Percentiles rank a stretch among this genome's conserved stretches.
These are phyloP conservation scores for Eragrostis curvula DNA, from an alignment of 176 grass and related monocot genomes.

Conservation along the genomic window DNA sequence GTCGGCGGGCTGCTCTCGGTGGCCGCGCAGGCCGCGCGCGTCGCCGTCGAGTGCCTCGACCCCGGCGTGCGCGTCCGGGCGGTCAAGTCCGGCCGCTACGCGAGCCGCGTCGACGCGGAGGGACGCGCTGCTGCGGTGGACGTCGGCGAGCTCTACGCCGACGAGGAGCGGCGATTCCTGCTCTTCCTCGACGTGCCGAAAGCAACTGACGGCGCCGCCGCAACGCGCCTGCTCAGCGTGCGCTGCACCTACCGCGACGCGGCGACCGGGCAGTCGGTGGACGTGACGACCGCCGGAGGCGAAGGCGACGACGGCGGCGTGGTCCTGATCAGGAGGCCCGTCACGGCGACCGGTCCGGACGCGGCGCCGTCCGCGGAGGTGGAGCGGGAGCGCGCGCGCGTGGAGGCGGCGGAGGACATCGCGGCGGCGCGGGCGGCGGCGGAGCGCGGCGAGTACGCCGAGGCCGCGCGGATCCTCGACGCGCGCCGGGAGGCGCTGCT, in stretches of 20 bases:
- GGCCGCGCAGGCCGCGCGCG: constrained; percentile 54
- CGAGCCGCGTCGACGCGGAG: constrained; percentile 46
- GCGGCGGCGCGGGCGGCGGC: constrained; percentile 48
- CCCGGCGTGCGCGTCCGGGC: constrained; percentile 42
- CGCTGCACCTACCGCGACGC: constrained; percentile 71
- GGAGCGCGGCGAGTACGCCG: constrained; percentile 43
- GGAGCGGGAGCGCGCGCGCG: constrained; percentile 48
- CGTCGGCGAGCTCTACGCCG: constrained; percentile 82
- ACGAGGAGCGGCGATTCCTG: constrained; percentile 90
- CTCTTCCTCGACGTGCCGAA: constrained; percentile 61
- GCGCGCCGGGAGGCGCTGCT: constrained; percentile 30
- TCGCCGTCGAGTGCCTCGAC: constrained; percentile 52
- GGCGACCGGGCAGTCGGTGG: constrained; percentile 26
- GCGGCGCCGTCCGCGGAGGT: constrained; percentile 55
- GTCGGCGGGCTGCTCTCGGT: constrained; percentile 69
- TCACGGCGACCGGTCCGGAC: background rate
- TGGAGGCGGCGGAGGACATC: constrained; percentile 47
- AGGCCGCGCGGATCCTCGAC: constrained; percentile 53
- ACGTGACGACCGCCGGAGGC: constrained; percentile 38
- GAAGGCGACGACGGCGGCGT: constrained; percentile 44
- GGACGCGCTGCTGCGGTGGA: constrained; percentile 50
- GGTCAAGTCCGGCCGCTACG: constrained; percentile 70
- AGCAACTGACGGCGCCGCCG: background rate
- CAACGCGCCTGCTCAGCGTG: constrained; percentile 46
- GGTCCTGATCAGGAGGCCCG: constrained; percentile 15